A percentile compares a stretch with the other conserved stretches of the same genome.
phyloP scores from a whole-genome alignment of 331 rosid genomes.

The Acacia concinna region DNA sequence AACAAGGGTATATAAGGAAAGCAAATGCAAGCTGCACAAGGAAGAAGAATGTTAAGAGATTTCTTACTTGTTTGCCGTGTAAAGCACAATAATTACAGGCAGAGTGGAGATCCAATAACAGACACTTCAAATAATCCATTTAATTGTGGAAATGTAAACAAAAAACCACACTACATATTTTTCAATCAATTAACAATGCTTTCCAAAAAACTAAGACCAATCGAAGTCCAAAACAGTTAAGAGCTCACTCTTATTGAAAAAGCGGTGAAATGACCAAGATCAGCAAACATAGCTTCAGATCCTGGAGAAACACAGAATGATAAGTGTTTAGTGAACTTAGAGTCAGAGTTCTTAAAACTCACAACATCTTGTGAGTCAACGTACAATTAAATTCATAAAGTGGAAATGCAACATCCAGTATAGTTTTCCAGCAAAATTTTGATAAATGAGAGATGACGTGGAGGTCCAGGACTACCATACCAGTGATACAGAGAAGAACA shows the following conservation, averaged over 20 bases:
- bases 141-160: neutral
- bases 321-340: conserved; percentile 11
- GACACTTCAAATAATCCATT: neutral
- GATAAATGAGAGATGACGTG: neutral
- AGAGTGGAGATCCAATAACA: neutral
- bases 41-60: conserved; percentile 15
- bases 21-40: conserved; percentile 69
- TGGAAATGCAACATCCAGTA: conserved; percentile 22
- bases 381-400: conserved; percentile 23
- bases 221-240: neutral
- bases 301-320: conserved; percentile 45
- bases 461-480: conserved; percentile 49
- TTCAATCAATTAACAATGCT: neutral
- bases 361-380: neutral
- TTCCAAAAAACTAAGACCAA: neutral
- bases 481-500: conserved; percentile 83
- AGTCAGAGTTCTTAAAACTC: conserved; percentile 1
- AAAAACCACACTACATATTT: neutral
- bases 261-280: conserved; percentile 86
- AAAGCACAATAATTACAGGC: neutral
- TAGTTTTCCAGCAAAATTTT: neutral
- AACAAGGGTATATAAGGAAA: conserved; percentile 66
- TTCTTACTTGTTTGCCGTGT: conserved; percentile 1
- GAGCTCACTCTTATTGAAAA: conserved; percentile 67
- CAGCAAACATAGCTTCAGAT: conserved; percentile 86